Evolutionary conservation across 2,329 filamentous ascomycete genomes (phyloP).

Genomic region (Rutstroemia sp.): DNA sequence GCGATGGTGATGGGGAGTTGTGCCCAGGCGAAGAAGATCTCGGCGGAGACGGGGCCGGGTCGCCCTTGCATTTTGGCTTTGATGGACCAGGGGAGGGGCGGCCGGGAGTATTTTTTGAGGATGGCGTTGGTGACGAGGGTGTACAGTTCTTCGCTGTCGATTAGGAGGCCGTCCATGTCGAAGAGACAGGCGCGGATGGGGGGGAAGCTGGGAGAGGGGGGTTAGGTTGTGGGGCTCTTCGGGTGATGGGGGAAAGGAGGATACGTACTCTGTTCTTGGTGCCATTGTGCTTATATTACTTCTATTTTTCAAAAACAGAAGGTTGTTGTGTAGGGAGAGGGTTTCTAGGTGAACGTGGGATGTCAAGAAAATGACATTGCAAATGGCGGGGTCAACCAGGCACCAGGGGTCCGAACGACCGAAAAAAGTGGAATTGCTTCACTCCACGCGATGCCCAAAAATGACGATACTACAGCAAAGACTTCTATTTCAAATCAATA

Average conservation of each 20-base stretch:
- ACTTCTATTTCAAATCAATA: no score
- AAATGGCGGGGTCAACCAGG: constrained; percentile 1
- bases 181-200: constrained; percentile 88
- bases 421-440: not conserved
- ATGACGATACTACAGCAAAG: no score
- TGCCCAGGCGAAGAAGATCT: constrained; percentile 74
- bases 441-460: not conserved
- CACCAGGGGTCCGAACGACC: no score
- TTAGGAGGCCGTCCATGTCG: constrained; percentile 95
- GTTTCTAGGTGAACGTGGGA: constrained; percentile 5
- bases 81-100: constrained; percentile 80
- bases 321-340: not conserved
- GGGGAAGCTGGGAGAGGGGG: constrained; percentile 52
- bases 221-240: not conserved
- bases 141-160: constrained; percentile 92
- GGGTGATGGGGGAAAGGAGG: not conserved
- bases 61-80: constrained; percentile 66
- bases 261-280: constrained; percentile 17
- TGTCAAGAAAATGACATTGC: not conserved
- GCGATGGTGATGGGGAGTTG: constrained; percentile 68
- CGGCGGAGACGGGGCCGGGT: constrained; percentile 34
- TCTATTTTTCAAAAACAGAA: not conserved
- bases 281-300: constrained; percentile 10
- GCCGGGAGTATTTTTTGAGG: constrained; percentile 65
- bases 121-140: constrained; percentile 76